Percentiles rank a stretch among this genome's conserved stretches.
Conservation (phyloP, 169 alveolate genomes). For the Condylostoma magnum region DNA sequence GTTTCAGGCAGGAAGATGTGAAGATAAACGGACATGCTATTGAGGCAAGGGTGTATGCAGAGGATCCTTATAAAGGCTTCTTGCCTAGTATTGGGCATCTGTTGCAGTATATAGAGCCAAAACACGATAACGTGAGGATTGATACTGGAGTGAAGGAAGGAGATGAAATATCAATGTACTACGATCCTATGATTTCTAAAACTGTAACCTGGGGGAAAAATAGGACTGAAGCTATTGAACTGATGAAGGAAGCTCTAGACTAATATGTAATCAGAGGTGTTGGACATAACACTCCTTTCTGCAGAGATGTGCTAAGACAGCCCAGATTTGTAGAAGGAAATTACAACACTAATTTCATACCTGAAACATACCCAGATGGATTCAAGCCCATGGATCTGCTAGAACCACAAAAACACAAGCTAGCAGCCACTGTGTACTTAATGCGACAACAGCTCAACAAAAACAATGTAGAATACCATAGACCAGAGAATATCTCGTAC, state of each 20-base stretch:
- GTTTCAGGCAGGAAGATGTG: conserved; percentile 42
- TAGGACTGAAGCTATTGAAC: conserved; percentile 34
- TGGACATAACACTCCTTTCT: conserved; percentile 47
- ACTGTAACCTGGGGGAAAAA: conserved; percentile 46
- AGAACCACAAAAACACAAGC: background rate
- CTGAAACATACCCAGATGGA: conserved; percentile 32
- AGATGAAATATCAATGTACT: conserved; percentile 54
- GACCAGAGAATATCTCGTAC: background rate
- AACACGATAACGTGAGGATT: conserved; percentile 40
- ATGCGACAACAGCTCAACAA: background rate
- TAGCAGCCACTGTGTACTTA: background rate
- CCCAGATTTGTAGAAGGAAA: conserved; percentile 35
- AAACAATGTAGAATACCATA: background rate
- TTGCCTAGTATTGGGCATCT: conserved; percentile 63
- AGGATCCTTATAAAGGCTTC: conserved; percentile 59
- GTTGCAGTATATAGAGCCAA: conserved; percentile 38
- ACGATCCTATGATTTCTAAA: conserved; percentile 60
- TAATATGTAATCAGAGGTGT: conserved; percentile 48
- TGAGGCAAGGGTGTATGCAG: conserved; percentile 58
- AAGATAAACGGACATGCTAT: conserved; percentile 58
- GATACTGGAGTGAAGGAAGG: conserved; percentile 65
- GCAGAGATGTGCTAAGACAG: conserved; percentile 42
- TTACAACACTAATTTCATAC: conserved; percentile 51
- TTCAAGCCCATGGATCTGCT: background rate
- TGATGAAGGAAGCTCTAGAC: conserved; percentile 38